Conservation (phyloP, 495 filamentous ascomycete species). For the Clavariopsis aquatica region DNA sequence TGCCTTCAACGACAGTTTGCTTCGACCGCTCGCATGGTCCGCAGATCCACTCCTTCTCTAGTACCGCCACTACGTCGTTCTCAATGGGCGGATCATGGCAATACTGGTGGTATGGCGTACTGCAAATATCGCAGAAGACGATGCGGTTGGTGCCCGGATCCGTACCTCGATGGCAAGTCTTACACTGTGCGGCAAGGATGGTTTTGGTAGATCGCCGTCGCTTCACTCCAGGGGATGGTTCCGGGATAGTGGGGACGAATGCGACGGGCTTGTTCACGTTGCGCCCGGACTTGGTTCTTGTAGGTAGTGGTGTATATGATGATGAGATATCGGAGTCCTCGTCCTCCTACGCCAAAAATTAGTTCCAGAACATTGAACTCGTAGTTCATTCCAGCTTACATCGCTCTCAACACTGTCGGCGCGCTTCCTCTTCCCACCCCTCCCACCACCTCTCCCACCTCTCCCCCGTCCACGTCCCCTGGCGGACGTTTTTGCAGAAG, state of each 20-base stretch:
- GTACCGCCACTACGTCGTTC: slow-evolving; percentile 64
- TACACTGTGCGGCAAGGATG: slow-evolving; percentile 59
- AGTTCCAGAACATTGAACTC: neutral
- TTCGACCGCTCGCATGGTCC: slow-evolving; percentile 55
- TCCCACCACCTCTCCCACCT: slow-evolving; percentile 41
- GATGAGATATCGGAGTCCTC: slow-evolving; percentile 52
- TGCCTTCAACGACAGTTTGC: slow-evolving; percentile 29
- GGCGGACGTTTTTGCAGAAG: slow-evolving; percentile 21
- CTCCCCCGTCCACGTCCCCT: slow-evolving; percentile 38
- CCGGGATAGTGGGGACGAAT: slow-evolving; percentile 62
- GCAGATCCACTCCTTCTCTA: slow-evolving; percentile 80
- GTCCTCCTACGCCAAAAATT: slow-evolving; percentile 31
- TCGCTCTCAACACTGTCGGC: slow-evolving; percentile 39
- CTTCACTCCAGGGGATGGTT: slow-evolving; percentile 45
- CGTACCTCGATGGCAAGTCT: slow-evolving; percentile 74
- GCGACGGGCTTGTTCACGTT: slow-evolving; percentile 72
- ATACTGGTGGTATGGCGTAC: slow-evolving; percentile 82
- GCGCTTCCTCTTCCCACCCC: slow-evolving; percentile 47
- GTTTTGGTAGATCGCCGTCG: slow-evolving; percentile 51
- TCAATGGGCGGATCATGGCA: slow-evolving; percentile 85
- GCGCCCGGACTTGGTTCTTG: slow-evolving; percentile 80
- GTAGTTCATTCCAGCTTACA: slow-evolving; percentile 10
- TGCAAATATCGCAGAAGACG: slow-evolving; percentile 93
- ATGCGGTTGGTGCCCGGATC: slow-evolving; percentile 79
- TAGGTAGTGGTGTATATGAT: slow-evolving; percentile 57